Conservation (phyloP, 441 rosid genomes). For the Adansonia gregorii region DNA sequence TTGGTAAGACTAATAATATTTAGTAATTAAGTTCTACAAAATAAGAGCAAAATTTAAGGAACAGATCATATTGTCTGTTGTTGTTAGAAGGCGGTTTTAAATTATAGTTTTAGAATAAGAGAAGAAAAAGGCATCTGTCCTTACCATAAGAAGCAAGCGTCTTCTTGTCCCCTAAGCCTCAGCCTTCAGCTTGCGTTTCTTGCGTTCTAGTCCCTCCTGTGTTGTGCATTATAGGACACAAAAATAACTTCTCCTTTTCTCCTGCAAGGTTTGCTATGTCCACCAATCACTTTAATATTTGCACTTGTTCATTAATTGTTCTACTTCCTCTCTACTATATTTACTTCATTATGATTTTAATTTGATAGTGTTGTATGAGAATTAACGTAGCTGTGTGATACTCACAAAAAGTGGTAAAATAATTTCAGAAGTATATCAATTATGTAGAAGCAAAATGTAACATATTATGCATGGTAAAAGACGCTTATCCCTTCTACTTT, state of each 20-base stretch:
- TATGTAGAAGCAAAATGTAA: no score
- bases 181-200: neutral
- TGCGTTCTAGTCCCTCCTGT: no score
- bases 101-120: neutral
- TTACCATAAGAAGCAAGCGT: neutral
- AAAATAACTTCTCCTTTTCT: no score
- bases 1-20: neutral
- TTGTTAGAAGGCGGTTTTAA: neutral
- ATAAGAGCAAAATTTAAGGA: neutral
- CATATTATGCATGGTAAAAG: no score
- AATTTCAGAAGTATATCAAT: no score
- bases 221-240: no score
- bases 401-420: no score
- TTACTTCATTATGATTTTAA: neutral
- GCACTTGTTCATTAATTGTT: neutral
- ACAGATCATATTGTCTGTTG: neutral
- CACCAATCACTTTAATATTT: neutral
- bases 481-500: no score
- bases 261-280: neutral
- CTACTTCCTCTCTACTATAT: neutral
- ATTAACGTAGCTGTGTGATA: no score
- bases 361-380: neutral
- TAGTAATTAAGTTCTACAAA: neutral
- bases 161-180: neutral
- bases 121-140: slow-evolving; percentile 5